These are phyloP conservation scores for Stramenopiles sp. DNA, from an alignment of 352 stramenopile species.

Conservation along the genomic window DNA sequence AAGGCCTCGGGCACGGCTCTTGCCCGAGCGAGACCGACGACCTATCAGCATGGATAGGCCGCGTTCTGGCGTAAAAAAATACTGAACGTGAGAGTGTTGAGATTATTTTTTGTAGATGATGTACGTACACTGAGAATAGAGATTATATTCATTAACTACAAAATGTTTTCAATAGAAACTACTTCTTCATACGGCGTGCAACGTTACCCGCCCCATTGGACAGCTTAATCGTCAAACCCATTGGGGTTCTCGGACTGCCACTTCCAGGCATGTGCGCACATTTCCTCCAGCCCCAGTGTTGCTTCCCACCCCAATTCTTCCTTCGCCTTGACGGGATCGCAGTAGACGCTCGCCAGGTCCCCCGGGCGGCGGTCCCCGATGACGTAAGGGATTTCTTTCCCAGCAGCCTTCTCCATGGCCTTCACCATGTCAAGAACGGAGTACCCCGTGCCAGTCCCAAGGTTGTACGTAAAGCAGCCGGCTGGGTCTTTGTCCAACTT, in stretches of 20 bases:
- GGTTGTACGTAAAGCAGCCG: conserved; percentile 43
- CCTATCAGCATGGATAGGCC: too few relatives aligned
- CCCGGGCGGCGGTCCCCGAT: conserved; percentile 36
- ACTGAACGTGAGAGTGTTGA: too few relatives aligned
- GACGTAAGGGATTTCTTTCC: conserved; percentile 40
- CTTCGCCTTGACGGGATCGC: conserved; percentile 38
- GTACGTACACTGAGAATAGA: too few relatives aligned
- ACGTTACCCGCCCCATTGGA: too few relatives aligned
- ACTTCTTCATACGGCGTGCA: too few relatives aligned
- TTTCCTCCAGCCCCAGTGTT: conserved; percentile 49
- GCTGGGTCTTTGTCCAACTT: conserved; percentile 29
- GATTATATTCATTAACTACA: too few relatives aligned
- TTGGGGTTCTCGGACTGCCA: conserved; percentile 66
- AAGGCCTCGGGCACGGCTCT: too few relatives aligned
- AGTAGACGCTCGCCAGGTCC: conserved; percentile 53
- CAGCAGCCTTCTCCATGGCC: conserved; percentile 50
- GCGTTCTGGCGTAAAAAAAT: too few relatives aligned
- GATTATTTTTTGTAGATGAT: too few relatives aligned
- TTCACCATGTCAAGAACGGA: conserved; percentile 57
- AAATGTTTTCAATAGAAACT: too few relatives aligned
- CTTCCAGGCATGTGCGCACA: conserved; percentile 56
- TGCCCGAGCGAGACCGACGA: too few relatives aligned
- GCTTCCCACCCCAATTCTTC: conserved; percentile 51
- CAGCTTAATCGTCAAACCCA: too few relatives aligned
- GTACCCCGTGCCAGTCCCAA: conserved; percentile 51